Conservation (phyloP, 1,284 basidiomycete genomes). For the Rhodotorula mucilaginosa region DNA sequence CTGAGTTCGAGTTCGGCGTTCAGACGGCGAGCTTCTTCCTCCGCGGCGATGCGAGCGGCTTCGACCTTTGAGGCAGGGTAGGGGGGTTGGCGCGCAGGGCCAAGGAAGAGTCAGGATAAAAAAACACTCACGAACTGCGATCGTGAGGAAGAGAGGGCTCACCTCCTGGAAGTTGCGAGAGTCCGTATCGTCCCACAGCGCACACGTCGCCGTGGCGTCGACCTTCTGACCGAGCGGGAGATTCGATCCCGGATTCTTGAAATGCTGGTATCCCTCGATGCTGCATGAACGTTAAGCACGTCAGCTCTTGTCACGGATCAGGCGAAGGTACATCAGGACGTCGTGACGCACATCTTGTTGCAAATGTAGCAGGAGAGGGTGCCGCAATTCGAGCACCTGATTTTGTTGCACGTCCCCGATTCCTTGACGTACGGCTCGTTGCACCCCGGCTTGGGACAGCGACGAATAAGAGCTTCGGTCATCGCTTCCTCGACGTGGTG, state of each 20-base stretch:
- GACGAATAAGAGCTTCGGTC: conserved; percentile 33
- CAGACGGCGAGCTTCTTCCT: conserved; percentile 12
- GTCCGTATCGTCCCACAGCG: conserved; percentile 36
- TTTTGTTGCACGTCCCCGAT: conserved; percentile 18
- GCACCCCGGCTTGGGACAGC: conserved; percentile 35
- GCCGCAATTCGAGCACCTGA: conserved; percentile 27
- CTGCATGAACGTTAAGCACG: neutral
- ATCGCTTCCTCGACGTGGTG: conserved; percentile 43
- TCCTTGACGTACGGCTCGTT: conserved; percentile 39
- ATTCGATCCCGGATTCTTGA: conserved; percentile 28
- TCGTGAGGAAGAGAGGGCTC: neutral
- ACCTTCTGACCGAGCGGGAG: conserved; percentile 1
- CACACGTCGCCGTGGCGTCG: conserved; percentile 12
- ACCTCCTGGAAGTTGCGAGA: conserved; percentile 31
- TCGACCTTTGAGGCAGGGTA: conserved; percentile 21
- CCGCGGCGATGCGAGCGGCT: conserved; percentile 34
- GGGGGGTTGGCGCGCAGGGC: too few species aligned
- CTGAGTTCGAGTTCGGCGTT: conserved; percentile 20
- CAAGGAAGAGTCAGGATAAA: neutral
- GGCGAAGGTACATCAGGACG: conserved; percentile 1
- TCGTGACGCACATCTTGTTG: neutral
- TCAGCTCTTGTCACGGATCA: neutral
- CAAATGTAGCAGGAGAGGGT: conserved; percentile 38
- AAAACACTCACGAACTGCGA: neutral
- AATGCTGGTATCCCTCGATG: conserved; percentile 37